phyloP scores from a whole-genome alignment of 2,329 filamentous ascomycete genomes.

The Colletotrichum acutatum region DNA sequence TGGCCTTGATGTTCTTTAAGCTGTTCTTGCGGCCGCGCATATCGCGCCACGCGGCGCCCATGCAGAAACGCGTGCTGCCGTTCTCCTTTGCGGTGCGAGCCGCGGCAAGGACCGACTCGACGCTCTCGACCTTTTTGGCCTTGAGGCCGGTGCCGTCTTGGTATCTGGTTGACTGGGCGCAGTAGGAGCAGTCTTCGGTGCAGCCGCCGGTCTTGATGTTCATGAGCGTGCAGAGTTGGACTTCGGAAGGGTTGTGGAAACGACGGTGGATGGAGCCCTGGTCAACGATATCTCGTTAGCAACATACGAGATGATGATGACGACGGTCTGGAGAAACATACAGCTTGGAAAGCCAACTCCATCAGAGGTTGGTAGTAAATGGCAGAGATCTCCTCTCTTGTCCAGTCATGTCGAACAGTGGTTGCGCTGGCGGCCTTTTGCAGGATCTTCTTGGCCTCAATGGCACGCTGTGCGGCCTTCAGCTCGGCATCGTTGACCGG shows the following conservation, averaged over 20 bases:
- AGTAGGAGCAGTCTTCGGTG: constrained; percentile 93
- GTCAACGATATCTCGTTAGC: neutral
- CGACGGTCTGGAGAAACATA: constrained; percentile 51
- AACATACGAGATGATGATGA: constrained; percentile 3
- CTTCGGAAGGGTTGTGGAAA: constrained; percentile 84
- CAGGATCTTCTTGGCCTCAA: constrained; percentile 45
- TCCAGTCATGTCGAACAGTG: constrained; percentile 78
- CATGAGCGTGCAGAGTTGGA: constrained; percentile 95
- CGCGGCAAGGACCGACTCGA: constrained; percentile 83
- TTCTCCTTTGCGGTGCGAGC: constrained; percentile 83
- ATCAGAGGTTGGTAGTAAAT: constrained; percentile 86
- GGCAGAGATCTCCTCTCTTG: constrained; percentile 80
- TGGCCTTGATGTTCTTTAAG: constrained; percentile 84
- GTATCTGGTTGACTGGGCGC: constrained; percentile 87
- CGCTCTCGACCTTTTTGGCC: constrained; percentile 81
- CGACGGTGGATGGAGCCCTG: constrained; percentile 83
- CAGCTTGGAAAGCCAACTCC: constrained; percentile 80
- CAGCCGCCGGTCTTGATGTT: constrained; percentile 97
- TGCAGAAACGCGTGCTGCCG: constrained; percentile 91
- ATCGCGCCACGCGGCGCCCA: constrained; percentile 94
- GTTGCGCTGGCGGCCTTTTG: constrained; percentile 68
- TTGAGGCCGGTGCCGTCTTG: constrained; percentile 80
- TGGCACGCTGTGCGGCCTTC: constrained; percentile 10
- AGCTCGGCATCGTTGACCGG: constrained; percentile 2
- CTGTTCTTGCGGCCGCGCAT: constrained; percentile 91